Evolutionary conservation across 1,139 yeast species (phyloP).

Genomic region (Schwanniomyces etchellsii): DNA sequence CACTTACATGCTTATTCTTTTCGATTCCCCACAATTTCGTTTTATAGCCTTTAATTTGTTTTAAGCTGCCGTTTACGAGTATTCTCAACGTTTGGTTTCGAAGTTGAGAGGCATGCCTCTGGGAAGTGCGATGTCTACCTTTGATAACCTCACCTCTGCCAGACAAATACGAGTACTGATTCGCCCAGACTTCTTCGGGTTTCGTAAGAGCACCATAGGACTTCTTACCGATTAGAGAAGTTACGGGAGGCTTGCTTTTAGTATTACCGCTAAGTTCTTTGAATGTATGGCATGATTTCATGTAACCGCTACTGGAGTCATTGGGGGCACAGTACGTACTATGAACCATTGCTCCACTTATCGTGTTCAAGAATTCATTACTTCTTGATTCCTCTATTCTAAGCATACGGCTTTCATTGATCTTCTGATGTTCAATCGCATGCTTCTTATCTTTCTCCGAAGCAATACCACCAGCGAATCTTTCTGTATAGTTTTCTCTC

Average conservation of each 20-base stretch:
- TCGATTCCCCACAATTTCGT: constrained; percentile 89
- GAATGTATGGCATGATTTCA: constrained; percentile 30
- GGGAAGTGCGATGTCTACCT: constrained; percentile 58
- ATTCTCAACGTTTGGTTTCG: constrained; percentile 60
- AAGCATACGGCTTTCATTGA: constrained; percentile 37
- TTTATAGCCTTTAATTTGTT: constrained; percentile 55
- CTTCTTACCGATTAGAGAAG: constrained; percentile 23
- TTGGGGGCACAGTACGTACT: constrained; percentile 11
- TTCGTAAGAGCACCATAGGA: constrained; percentile 29
- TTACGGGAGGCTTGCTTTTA: constrained; percentile 29
- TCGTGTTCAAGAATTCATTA: constrained; percentile 20
- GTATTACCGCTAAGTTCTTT: constrained; percentile 29
- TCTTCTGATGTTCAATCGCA: constrained; percentile 23
- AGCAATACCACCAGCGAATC: constrained; percentile 26
- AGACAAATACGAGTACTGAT: constrained; percentile 15
- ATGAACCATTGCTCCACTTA: constrained; percentile 13
- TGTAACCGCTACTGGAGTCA: constrained; percentile 20
- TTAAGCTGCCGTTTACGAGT: constrained; percentile 54
- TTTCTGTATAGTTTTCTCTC: constrained; percentile 27
- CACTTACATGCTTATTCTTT: constrained; percentile 54
- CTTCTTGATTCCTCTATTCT: constrained; percentile 37
- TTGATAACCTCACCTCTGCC: constrained; percentile 47
- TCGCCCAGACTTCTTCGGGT: constrained; percentile 11
- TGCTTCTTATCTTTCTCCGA: constrained; percentile 30
- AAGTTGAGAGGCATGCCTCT: constrained; percentile 37